A percentile compares a stretch with the other conserved stretches of the same genome.
Evolutionary conservation across 2,329 filamentous ascomycete species (phyloP).

Genomic region (Aureobasidium uvarum): DNA sequence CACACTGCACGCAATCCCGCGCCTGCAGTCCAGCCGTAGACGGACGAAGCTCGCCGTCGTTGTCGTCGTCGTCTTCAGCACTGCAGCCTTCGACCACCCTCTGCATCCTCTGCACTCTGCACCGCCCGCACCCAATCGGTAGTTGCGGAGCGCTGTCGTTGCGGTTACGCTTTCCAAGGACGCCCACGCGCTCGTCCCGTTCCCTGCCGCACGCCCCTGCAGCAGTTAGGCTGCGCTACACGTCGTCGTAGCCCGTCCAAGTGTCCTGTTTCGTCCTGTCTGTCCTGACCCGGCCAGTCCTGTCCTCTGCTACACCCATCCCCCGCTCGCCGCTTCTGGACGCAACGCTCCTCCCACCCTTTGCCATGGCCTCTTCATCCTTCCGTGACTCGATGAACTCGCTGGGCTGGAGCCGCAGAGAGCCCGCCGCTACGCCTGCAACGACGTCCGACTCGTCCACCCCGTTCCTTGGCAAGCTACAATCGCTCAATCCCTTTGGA

Average conservation of each 20-base stretch:
- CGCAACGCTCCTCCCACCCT: not conserved
- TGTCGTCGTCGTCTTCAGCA: slow-evolving; percentile 11
- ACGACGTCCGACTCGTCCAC: slow-evolving; percentile 70
- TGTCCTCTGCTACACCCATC: slow-evolving; percentile 11
- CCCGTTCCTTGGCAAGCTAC: slow-evolving; percentile 76
- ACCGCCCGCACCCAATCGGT: slow-evolving; percentile 26
- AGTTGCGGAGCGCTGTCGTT: slow-evolving; percentile 21
- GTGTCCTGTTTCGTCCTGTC: slow-evolving; percentile 9
- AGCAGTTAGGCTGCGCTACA: slow-evolving; percentile 17
- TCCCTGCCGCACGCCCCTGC: slow-evolving; percentile 24
- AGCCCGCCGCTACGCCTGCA: slow-evolving; percentile 66
- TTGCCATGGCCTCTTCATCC: slow-evolving; percentile 74
- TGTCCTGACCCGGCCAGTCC: slow-evolving; percentile 1
- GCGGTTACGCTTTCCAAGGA: slow-evolving; percentile 12
- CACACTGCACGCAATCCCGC: slow-evolving; percentile 44
- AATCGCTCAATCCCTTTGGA: slow-evolving; percentile 84
- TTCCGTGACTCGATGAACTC: slow-evolving; percentile 96
- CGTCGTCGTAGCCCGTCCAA: slow-evolving; percentile 13
- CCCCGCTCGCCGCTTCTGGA: not conserved
- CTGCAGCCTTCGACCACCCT: slow-evolving; percentile 20
- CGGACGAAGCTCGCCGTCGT: not conserved
- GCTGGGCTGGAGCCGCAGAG: slow-evolving; percentile 87
- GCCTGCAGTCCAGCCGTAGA: slow-evolving; percentile 7
- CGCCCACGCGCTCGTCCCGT: slow-evolving; percentile 26
- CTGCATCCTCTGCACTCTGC: not conserved